Conservation (phyloP, 345 rosid genomes). For the Trapa bicornis region DNA sequence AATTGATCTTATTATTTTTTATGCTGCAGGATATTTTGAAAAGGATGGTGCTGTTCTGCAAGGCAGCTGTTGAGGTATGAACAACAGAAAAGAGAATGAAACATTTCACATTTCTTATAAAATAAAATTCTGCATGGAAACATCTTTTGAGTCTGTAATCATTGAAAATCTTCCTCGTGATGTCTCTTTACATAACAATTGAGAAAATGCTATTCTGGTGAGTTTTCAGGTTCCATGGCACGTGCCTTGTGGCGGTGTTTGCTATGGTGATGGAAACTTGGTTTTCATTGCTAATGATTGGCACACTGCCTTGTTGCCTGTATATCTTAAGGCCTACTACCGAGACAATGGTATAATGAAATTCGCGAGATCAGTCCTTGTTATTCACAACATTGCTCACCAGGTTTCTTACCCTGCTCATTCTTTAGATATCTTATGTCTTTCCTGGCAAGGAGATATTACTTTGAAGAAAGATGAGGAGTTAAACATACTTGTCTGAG, state of each 20-base stretch:
- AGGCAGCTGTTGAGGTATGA: slow-evolving; percentile 85
- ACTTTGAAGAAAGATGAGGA: too few relatives aligned
- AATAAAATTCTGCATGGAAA: background rate
- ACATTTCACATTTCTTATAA: background rate
- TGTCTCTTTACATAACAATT: too few relatives aligned
- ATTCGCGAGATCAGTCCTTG: slow-evolving; percentile 67
- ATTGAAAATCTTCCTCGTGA: background rate
- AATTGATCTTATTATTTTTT: slow-evolving; percentile 7
- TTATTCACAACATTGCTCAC: slow-evolving; percentile 89
- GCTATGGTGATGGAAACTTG: slow-evolving; percentile 97
- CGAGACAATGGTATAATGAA: slow-evolving; percentile 78
- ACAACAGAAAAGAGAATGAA: background rate
- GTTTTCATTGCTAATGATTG: slow-evolving; percentile 95
- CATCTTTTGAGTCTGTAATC: background rate
- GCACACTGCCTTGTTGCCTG: slow-evolving; percentile 94
- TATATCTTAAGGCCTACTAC: slow-evolving; percentile 83
- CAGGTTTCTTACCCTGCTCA: slow-evolving; percentile 42
- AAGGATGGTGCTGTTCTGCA: slow-evolving; percentile 86
- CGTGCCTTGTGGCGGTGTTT: slow-evolving; percentile 93
- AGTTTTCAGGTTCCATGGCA: slow-evolving; percentile 76
- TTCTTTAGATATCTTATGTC: background rate
- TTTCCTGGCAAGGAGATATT: background rate
- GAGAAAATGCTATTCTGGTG: too few relatives aligned
- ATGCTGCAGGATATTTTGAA: slow-evolving; percentile 67
- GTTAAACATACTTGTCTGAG: background rate